These are phyloP conservation scores for Penicillium desertorum DNA, from an alignment of 495 filamentous ascomycete genomes.

Conservation along the genomic window DNA sequence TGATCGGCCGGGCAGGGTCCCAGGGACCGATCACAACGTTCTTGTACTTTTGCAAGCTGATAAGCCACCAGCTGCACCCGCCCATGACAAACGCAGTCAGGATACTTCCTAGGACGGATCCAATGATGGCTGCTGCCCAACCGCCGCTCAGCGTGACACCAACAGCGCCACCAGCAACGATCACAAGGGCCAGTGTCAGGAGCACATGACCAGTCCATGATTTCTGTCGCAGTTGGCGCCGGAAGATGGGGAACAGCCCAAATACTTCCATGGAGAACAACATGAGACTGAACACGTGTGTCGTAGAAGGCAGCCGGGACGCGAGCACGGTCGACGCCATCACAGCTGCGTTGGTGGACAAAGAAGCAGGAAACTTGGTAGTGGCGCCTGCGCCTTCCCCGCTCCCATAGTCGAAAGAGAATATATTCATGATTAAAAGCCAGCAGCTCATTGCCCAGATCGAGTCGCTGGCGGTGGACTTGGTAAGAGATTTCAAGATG, in stretches of 20 bases:
- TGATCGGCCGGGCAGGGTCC: slow-evolving; percentile 91
- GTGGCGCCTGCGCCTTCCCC: slow-evolving; percentile 49
- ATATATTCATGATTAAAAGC: slow-evolving; percentile 91
- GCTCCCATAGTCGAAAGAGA: slow-evolving; percentile 93
- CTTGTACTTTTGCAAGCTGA: slow-evolving; percentile 96
- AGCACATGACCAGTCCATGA: slow-evolving; percentile 80
- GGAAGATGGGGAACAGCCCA: slow-evolving; percentile 92
- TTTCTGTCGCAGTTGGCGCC: slow-evolving; percentile 77
- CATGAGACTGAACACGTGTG: slow-evolving; percentile 92
- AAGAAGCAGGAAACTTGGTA: slow-evolving; percentile 73
- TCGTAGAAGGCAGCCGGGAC: slow-evolving; percentile 79
- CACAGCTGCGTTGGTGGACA: slow-evolving; percentile 91
- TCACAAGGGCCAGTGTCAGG: slow-evolving; percentile 75
- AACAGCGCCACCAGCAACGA: slow-evolving; percentile 73
- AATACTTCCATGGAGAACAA: slow-evolving; percentile 97
- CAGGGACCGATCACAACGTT: slow-evolving; percentile 98
- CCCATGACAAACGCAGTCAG: slow-evolving; percentile 79
- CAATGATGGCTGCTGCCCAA: slow-evolving; percentile 69
- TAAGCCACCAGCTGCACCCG: slow-evolving; percentile 96
- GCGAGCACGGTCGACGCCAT: slow-evolving; percentile 95
- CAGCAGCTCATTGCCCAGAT: slow-evolving; percentile 97
- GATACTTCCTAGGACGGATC: slow-evolving; percentile 70
- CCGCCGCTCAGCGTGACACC: slow-evolving; percentile 72
- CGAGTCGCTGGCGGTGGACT: slow-evolving; percentile 82
- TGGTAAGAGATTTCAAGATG: slow-evolving; percentile 90